Conservation (phyloP, 1,139 yeast genomes). For the Saccharomyces hybrid region DNA sequence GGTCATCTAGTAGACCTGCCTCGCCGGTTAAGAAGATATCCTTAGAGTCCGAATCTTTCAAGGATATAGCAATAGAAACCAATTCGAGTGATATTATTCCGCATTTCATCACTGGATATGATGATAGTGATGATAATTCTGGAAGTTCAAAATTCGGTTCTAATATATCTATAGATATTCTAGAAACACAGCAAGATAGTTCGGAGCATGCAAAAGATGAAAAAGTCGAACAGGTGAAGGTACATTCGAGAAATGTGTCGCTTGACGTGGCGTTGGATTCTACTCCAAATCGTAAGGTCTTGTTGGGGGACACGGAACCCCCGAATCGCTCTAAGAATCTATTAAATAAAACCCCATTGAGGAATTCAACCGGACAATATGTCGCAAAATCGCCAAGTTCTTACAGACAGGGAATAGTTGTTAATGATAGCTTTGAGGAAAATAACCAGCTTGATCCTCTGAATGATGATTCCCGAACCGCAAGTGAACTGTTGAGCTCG, state of each 20-base stretch:
- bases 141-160: background rate
- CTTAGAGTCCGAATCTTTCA: background rate
- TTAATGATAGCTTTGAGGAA: background rate
- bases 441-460: background rate
- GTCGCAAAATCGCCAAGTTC: conserved; percentile 7
- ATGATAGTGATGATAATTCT: background rate
- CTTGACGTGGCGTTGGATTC: conserved; percentile 23
- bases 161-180: background rate
- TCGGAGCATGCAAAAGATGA: conserved; percentile 5
- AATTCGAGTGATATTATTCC: conserved; percentile 3
- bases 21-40: conserved; percentile 9
- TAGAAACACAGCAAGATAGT: conserved; percentile 1
- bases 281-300: conserved; percentile 7
- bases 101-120: background rate
- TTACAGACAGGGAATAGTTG: conserved; percentile 5
- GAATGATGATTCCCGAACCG: background rate
- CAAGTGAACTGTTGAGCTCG: background rate
- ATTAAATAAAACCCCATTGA: conserved; percentile 11
- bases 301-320: background rate
- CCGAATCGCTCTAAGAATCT: conserved; percentile 3
- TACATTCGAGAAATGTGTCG: conserved; percentile 13
- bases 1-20: conserved; percentile 16
- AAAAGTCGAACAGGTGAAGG: conserved; percentile 6
- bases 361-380: conserved; percentile 4
- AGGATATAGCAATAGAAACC: background rate